Base-by-base conservation (phyloP, 495 filamentous ascomycete species). In the Penicillium cataractarum region DNA sequence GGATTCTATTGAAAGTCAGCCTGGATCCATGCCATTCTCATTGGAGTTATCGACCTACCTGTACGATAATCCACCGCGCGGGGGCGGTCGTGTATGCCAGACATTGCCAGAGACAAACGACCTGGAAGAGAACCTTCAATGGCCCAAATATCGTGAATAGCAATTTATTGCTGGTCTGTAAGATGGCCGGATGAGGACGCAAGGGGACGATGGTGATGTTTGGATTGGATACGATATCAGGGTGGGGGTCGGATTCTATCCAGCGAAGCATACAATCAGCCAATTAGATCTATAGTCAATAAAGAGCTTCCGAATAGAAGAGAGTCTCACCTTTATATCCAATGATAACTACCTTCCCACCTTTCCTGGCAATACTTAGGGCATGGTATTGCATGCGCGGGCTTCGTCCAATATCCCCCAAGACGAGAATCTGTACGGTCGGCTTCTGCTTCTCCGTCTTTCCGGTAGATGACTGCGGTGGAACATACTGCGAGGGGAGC, bases 381-480 rank as follows among this genome's bases (percentile, higher is more conserved):
- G 93, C 92, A 85, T 99, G 95, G 71, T 99, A 97, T 74, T 97
- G 95, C 95, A 99, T 99, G 61, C 95, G 91, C 26, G 95, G 95
- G 73, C 92, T 97, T 35, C 93, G 86, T 26, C 95, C 95, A 75
- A 99, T 95, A 70, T 99, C 95, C 15, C 95, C 95, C n/a, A 99
- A 84, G 42, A 99, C 95, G n/a, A 98, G 83, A 35, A 99, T 85
- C 69, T 96, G 92, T 27, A 91, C 82, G 6, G 84, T 78, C 55
- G 70, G 66, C 51, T 70, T 79, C 51, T 52, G 71, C 24, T 57
- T 50, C 50, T 61, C 48, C 5, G 40, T 6, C 37, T 42, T 21
- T 17, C 54, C 54, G 2, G 53, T 26, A 15, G 65, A 6, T 22
- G 52, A 40, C 10, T 49, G 61, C 48, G 64, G 65, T 48, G 69